phyloP scores from a whole-genome alignment of 2,329 filamentous ascomycete species.

The Penicillium verrucosum region DNA sequence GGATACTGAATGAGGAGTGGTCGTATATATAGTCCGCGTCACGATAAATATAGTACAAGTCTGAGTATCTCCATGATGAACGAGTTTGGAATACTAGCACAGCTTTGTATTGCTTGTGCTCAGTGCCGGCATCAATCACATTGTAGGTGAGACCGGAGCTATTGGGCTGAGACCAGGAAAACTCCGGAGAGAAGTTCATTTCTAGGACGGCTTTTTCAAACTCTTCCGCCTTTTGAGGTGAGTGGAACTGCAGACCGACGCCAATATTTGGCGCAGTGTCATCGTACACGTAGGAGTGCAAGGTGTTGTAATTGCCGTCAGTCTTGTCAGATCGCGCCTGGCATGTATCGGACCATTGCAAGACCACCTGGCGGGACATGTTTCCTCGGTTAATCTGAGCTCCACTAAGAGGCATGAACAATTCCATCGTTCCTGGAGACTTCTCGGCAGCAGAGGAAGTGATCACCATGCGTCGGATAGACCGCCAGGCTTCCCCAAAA shows the following conservation, averaged over 20 bases:
- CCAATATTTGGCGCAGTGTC: slow-evolving; percentile 30
- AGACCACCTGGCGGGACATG: slow-evolving; percentile 21
- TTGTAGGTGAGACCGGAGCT: slow-evolving; percentile 29
- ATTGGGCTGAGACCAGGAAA: slow-evolving; percentile 24
- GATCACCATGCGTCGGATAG: slow-evolving; percentile 31
- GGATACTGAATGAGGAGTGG: slow-evolving; percentile 22
- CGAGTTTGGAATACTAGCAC: slow-evolving; percentile 21
- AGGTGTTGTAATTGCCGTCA: slow-evolving; percentile 30
- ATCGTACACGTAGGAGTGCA: slow-evolving; percentile 33
- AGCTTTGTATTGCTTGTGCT: slow-evolving; percentile 33
- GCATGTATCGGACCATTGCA: slow-evolving; percentile 34
- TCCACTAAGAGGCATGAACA: slow-evolving; percentile 30
- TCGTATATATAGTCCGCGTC: slow-evolving; percentile 30
- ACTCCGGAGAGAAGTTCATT: slow-evolving; percentile 21
- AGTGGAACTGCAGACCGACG: slow-evolving; percentile 25
- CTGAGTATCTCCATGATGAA: slow-evolving; percentile 25
- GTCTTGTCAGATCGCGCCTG: slow-evolving; percentile 28
- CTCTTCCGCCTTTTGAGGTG: slow-evolving; percentile 20
- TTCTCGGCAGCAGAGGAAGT: slow-evolving; percentile 29
- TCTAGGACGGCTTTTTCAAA: slow-evolving; percentile 29
- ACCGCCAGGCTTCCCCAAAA: slow-evolving; percentile 29
- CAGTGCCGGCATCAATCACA: slow-evolving; percentile 24
- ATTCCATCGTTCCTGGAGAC: slow-evolving; percentile 25
- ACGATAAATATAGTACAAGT: slow-evolving; percentile 30
- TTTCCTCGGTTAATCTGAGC: slow-evolving; percentile 28